Base-by-base conservation (phyloP, 2,329 filamentous ascomycete species). In the Truncatella angustata region DNA sequence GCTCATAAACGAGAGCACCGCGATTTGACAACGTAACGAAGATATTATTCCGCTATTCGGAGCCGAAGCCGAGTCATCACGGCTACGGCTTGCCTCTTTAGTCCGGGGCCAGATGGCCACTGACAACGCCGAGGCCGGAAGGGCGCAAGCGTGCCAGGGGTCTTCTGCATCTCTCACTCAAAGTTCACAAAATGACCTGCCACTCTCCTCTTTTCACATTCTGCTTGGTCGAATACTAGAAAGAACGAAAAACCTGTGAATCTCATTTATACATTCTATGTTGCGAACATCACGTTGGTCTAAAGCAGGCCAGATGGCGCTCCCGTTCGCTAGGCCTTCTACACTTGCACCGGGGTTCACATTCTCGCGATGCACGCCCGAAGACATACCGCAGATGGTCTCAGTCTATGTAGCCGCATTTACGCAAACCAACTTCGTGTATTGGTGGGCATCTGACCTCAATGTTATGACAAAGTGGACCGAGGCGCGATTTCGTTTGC, bases 401-500 rank as follows among this genome's bases (percentile, higher is more conserved):
- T 48, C 55, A 24, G 49, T 54, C n/a, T 57, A 63, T 51, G 58
- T 62, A 48, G 53, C 55, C 11, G 64, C 64, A 23, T 67, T 65
- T 59, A 42, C 42, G 10, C 43, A 47, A 42, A 54, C 61, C 24
- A 55, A 59, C 12, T 62, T 62, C 54, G 60, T 56, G 6, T 65
- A 63, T 56, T 67, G 63, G 63, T 66, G 63, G 64, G 54, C 59
- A 7, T 54, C 55, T 10, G 53, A 58, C 21, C 6, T 49, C 9
- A 37, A 46, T 23, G 44, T 40, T 4, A 66, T 67, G 63, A 54
- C 53, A 35, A 40, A 51, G 12, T 67, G 63, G 63, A 58, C 60
- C 47, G 46, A 50, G 32, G 47, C 50, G 21, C 62, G 63, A 26
- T 61, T 64, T 48, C 56, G 48, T 5, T 51, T 51, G 2, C 60